phyloP scores from a whole-genome alignment of 441 rosid genomes.

The Gossypium davidsonii region DNA sequence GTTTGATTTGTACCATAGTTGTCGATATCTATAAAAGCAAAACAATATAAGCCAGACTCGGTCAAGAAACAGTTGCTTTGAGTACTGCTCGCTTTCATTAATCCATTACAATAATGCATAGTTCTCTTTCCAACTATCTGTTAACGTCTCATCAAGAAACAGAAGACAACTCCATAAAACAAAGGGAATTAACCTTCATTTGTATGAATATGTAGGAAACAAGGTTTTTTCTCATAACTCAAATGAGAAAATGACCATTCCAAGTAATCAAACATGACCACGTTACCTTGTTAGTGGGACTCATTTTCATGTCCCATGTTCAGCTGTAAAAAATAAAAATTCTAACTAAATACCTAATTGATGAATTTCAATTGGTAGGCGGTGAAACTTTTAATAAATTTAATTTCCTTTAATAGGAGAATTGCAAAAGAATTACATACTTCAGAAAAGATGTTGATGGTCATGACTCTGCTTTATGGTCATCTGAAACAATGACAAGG shows the following conservation, averaged over 20 bases:
- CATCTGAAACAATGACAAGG: conserved; percentile 10
- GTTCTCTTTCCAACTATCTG: background rate
- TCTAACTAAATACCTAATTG: background rate
- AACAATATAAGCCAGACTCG: background rate
- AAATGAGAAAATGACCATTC: background rate
- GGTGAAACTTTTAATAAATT: background rate
- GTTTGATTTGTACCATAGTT: background rate
- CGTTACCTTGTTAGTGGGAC: background rate
- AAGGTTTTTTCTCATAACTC: background rate
- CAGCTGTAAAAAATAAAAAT: background rate
- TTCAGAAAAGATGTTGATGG: background rate
- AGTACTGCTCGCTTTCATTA: background rate
- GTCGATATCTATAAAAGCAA: background rate
- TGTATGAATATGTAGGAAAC: background rate
- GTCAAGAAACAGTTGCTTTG: background rate
- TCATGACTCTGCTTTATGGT: conserved; percentile 13
- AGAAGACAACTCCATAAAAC: background rate
- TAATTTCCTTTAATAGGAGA: background rate
- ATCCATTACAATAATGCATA: background rate
- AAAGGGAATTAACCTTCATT: background rate
- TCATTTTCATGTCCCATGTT: background rate
- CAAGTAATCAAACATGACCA: background rate
- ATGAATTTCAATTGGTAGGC: background rate
- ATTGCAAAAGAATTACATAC: conserved; percentile 5
- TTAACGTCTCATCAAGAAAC: background rate